Base-by-base conservation (phyloP, 345 rosid species). In the Aethionema arabicum region DNA sequence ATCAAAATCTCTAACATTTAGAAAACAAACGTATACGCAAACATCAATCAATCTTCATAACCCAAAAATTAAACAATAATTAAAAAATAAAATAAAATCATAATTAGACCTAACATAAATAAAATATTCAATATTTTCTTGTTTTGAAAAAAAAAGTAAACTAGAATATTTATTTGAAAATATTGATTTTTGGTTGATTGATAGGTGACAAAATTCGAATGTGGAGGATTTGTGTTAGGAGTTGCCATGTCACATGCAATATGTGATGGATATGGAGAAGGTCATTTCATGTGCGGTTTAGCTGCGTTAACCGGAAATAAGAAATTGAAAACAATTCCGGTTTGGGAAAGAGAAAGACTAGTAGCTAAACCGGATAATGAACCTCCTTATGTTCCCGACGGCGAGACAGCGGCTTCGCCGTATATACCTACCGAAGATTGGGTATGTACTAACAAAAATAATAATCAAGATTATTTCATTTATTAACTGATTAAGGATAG, bases 161-260 rank as follows among this genome's bases (percentile, higher is more conserved):
- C 0, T 47, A 7, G 6, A 6, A 49, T 15, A 6, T 49, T 49
- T 0, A 15, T 12, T 6, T 31, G 12, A 15, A 21, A 27, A 13
- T 12, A 6, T 1, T 11, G 2, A 11, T 1, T 1, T 37, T 6
- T 37, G 40, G 40, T 37, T 8, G 7, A 56, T 78, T 30, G 36
- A 52, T 76, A 83, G 70, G 74, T 83, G 44, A 78, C 88, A 3
- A 83, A 72, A 37, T 76, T 81, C 31, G 21, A 46, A 15, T 81
- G 83, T 46, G 89, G 89, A 13, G 86, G 86, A 35, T 81, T 84
- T 40, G 53, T 79, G 0, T 52, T 84, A 60, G 86, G 82, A 11
- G 74, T 74, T 54, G 79, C 79, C 7, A 50, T 81, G 50, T 57
- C 83, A 10, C 89, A 83, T 57, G 58, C 84, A 10, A 64, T 79